phyloP scores from a whole-genome alignment of 352 stramenopile species.

The Globisporangium emineosum region DNA sequence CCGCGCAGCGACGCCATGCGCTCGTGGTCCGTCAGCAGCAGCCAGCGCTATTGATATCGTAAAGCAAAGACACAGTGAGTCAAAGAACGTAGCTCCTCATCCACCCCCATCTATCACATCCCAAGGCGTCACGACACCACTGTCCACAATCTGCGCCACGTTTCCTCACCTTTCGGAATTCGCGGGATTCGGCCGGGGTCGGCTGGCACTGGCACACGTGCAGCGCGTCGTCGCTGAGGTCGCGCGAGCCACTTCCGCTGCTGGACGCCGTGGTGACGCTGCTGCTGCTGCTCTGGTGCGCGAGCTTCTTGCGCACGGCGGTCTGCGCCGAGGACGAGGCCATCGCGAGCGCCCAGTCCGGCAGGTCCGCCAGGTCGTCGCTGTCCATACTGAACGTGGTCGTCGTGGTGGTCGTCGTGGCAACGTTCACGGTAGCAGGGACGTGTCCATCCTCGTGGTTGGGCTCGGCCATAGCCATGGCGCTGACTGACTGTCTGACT shows the following conservation, averaged over 20 bases:
- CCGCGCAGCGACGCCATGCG: constrained; percentile 61
- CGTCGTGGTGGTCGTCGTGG: neutral
- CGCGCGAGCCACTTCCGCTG: neutral
- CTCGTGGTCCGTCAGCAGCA: constrained; percentile 75
- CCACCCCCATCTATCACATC: neutral
- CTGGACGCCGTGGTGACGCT: neutral
- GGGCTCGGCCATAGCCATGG: constrained; percentile 15
- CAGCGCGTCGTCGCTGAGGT: constrained; percentile 8
- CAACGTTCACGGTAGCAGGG: neutral
- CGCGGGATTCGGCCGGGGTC: constrained; percentile 63
- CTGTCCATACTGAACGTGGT: neutral
- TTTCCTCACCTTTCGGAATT: constrained; percentile 77
- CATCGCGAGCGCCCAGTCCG: constrained; percentile 7
- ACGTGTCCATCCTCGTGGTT: constrained; percentile 8
- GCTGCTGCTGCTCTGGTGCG: constrained; percentile 14
- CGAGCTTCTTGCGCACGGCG: constrained; percentile 13
- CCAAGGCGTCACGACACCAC: neutral
- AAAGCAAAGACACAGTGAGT: neutral
- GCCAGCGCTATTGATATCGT: constrained; percentile 65
- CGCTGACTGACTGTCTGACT: neutral
- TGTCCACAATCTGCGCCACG: neutral
- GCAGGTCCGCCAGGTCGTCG: neutral
- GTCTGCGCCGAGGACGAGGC: constrained; percentile 5
- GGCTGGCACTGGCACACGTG: constrained; percentile 59
- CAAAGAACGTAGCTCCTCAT: neutral